These are phyloP conservation scores for Funneliformis geosporum DNA, from an alignment of 192 early-diverging fungal species.

Conservation along the genomic window DNA sequence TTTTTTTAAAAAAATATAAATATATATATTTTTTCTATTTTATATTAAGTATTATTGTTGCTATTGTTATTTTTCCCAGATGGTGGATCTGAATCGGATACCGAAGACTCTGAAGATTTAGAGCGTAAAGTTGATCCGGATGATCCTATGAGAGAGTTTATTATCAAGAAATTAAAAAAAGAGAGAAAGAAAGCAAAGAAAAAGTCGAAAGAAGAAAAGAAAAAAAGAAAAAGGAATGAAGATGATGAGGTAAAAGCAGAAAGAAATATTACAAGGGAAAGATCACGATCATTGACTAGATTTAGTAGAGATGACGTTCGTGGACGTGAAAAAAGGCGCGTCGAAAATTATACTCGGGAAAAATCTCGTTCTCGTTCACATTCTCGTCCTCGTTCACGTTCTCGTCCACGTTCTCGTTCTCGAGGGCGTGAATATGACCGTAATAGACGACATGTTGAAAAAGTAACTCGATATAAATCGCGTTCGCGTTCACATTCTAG, in stretches of 20 bases:
- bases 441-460: slow-evolving; percentile 27
- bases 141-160: slow-evolving; percentile 73
- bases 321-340: slow-evolving; percentile 41
- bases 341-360: slow-evolving; percentile 29
- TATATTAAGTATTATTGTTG: neutral
- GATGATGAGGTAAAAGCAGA: slow-evolving; percentile 37
- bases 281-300: neutral
- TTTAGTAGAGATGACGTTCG: neutral
- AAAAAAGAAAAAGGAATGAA: slow-evolving; percentile 27
- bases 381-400: too few relatives aligned
- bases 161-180: slow-evolving; percentile 65
- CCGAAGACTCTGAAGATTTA: slow-evolving; percentile 42
- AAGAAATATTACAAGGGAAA: slow-evolving; percentile 29
- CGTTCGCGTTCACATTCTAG: too few relatives aligned
- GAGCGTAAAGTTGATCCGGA: slow-evolving; percentile 62
- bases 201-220: slow-evolving; percentile 37
- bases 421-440: slow-evolving; percentile 37
- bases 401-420: neutral
- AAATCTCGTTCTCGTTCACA: neutral
- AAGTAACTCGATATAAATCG: neutral
- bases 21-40: neutral
- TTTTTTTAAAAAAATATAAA: too few relatives aligned
- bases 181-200: slow-evolving; percentile 45
- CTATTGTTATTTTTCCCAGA: too few relatives aligned
- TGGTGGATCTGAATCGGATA: slow-evolving; percentile 26